Evolutionary conservation across 495 filamentous ascomycete genomes (phyloP).

Genomic region (Penicillium mononematosum): DNA sequence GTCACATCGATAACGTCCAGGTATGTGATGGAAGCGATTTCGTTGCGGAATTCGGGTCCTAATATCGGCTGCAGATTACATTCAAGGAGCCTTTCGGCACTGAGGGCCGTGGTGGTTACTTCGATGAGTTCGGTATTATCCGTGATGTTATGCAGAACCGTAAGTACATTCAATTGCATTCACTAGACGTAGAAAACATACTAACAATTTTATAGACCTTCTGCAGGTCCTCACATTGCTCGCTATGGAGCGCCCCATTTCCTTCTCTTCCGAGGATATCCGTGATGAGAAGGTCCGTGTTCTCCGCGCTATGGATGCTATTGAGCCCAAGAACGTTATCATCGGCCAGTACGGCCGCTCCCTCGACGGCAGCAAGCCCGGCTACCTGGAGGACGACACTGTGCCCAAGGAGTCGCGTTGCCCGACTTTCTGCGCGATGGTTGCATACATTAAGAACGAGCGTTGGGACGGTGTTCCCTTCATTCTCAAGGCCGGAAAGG

Average conservation of each 20-base stretch:
- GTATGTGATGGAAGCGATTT: conserved; percentile 26
- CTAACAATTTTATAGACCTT: conserved; percentile 57
- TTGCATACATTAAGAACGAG: conserved; percentile 99
- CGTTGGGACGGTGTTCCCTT: conserved; percentile 99
- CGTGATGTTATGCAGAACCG: conserved; percentile 98
- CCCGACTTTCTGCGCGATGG: conserved; percentile 96
- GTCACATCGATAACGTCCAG: conserved; percentile 97
- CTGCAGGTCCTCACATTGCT: conserved; percentile 94
- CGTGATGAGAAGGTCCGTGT: conserved; percentile 98
- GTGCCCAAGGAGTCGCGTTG: conserved; percentile 96
- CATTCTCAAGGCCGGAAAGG: conserved; percentile 99
- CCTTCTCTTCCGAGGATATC: conserved; percentile 97
- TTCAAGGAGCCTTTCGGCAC: conserved; percentile 99
- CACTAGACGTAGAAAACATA: neutral
- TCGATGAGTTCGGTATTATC: conserved; percentile 99
- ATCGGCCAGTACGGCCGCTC: conserved; percentile 98
- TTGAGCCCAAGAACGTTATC: conserved; percentile 99
- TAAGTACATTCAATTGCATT: conserved; percentile 30
- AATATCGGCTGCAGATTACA: conserved; percentile 60
- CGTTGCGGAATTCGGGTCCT: neutral
- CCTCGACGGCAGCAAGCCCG: conserved; percentile 92
- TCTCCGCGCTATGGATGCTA: conserved; percentile 85
- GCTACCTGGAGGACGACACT: conserved; percentile 98
- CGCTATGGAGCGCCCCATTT: conserved; percentile 98
- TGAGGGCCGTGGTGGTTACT: conserved; percentile 98